Conservation (phyloP, 2,329 filamentous ascomycete species). For the Aspergillus sp. region DNA sequence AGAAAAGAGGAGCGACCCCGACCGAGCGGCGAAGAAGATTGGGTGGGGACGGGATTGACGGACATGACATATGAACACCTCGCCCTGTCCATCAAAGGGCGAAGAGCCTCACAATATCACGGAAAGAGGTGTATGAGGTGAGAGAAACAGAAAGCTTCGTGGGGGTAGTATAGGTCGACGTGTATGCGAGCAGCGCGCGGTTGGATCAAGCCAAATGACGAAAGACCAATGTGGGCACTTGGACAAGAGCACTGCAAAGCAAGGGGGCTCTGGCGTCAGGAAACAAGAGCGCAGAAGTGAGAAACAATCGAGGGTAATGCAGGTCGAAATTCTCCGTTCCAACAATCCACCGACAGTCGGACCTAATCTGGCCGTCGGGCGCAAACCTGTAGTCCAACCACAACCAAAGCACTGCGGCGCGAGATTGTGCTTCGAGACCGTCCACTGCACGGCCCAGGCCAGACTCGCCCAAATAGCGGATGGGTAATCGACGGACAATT, state of each 20-base stretch:
- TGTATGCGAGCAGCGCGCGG: neutral
- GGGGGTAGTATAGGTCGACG: no score
- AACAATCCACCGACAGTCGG: conserved; percentile 17
- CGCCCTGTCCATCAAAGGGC: conserved; percentile 36
- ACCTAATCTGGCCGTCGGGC: conserved; percentile 21
- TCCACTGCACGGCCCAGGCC: neutral
- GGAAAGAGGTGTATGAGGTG: neutral
- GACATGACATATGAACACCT: conserved; percentile 41
- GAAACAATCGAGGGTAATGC: conserved; percentile 11
- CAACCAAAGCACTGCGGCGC: neutral
- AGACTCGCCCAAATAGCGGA: neutral
- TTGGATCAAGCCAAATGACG: conserved; percentile 8
- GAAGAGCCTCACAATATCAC: conserved; percentile 12
- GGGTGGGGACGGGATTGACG: conserved; percentile 35
- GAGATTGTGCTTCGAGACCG: conserved; percentile 7
- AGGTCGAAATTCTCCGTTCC: conserved; percentile 20
- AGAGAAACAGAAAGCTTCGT: neutral
- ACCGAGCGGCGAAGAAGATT: conserved; percentile 36
- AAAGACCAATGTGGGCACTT: neutral
- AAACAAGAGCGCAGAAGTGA: conserved; percentile 8
- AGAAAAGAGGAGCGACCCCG: conserved; percentile 47
- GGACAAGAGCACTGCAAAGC: conserved; percentile 8
- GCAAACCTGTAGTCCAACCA: conserved; percentile 13
- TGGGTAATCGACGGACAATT: neutral
- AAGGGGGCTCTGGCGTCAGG: conserved; percentile 11